Percentiles rank a stretch among this genome's conserved stretches.
These are phyloP conservation scores for Amanita polypyramis DNA, from an alignment of 768 basidiomycete genomes.

Conservation along the genomic window DNA sequence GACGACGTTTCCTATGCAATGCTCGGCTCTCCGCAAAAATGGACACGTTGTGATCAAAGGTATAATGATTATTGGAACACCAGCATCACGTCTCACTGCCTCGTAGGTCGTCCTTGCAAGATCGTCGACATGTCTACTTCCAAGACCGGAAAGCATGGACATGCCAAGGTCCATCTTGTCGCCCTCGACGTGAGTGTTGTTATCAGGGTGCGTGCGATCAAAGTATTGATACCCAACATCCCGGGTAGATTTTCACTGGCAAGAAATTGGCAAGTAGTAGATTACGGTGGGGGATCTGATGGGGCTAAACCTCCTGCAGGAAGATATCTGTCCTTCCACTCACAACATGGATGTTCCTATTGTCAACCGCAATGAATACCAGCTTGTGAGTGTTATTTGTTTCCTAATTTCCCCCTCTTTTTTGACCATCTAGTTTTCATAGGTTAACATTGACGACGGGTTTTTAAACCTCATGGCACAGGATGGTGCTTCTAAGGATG, in stretches of 20 bases:
- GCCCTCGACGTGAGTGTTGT: slow-evolving; percentile 78
- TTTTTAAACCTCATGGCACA: slow-evolving; percentile 89
- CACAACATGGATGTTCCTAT: slow-evolving; percentile 99
- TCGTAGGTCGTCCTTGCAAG: slow-evolving; percentile 85
- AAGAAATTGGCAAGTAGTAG: slow-evolving; percentile 77
- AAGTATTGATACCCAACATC: slow-evolving; percentile 10
- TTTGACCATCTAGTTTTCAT: slow-evolving; percentile 7
- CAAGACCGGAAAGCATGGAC: slow-evolving; percentile 99
- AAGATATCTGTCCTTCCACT: slow-evolving; percentile 92
- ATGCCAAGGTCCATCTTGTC: slow-evolving; percentile 98
- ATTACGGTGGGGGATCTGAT: background rate
- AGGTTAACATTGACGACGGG: slow-evolving; percentile 88
- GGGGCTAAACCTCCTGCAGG: slow-evolving; percentile 30
- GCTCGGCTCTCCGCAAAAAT: slow-evolving; percentile 91
- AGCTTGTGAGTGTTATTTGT: slow-evolving; percentile 48
- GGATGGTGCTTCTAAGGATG: slow-evolving; percentile 81
- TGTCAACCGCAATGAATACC: slow-evolving; percentile 83
- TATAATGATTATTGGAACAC: slow-evolving; percentile 12
- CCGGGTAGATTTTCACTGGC: slow-evolving; percentile 85
- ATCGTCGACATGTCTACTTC: slow-evolving; percentile 99
- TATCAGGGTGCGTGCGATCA: background rate
- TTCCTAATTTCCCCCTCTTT: slow-evolving; percentile 7
- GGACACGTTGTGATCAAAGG: slow-evolving; percentile 96
- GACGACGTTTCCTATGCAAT: slow-evolving; percentile 79
- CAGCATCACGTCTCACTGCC: slow-evolving; percentile 2